Percentiles rank a stretch among this genome's conserved stretches.
phyloP scores from a whole-genome alignment of 2,329 filamentous ascomycete species.

The Parastagonospora avenae region DNA sequence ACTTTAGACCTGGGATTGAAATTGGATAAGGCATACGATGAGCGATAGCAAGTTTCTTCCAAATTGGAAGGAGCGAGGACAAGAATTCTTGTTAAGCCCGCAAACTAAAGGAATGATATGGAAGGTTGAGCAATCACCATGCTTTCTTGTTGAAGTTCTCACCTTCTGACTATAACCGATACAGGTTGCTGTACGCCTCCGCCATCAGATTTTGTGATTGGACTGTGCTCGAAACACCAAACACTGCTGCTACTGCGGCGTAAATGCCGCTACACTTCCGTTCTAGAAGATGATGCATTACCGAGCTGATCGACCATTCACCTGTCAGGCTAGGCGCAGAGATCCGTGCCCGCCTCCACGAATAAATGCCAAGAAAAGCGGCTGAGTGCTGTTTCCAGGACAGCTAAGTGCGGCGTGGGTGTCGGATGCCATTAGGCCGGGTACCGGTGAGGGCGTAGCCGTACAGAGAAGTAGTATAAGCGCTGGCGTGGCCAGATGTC shows the following conservation, averaged over 20 bases:
- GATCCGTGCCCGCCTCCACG: conserved; percentile 21
- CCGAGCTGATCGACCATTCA: conserved; percentile 32
- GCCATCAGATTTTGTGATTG: conserved; percentile 15
- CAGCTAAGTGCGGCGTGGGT: conserved; percentile 24
- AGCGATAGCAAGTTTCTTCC: too few species aligned
- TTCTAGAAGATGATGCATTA: conserved; percentile 27
- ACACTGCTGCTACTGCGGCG: conserved; percentile 25
- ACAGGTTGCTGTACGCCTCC: conserved; percentile 16
- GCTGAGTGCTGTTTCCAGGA: conserved; percentile 30
- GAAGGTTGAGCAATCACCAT: conserved; percentile 11
- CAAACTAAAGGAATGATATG: conserved; percentile 5
- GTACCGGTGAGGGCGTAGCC: conserved; percentile 25
- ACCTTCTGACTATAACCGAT: conserved; percentile 25
- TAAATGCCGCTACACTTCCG: conserved; percentile 26
- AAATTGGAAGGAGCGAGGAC: conserved; percentile 5
- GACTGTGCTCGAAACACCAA: conserved; percentile 27
- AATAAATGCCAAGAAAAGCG: conserved; percentile 33
- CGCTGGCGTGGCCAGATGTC: conserved; percentile 30
- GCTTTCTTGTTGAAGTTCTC: conserved; percentile 7
- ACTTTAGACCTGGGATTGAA: conserved; percentile 1
- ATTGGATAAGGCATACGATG: conserved; percentile 30
- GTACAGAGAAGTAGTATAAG: conserved; percentile 32
- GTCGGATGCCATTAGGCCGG: conserved; percentile 27
- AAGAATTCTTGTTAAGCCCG: background rate
- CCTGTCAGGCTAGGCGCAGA: conserved; percentile 25